Evolutionary conservation across 2,329 filamentous ascomycete genomes (phyloP).

Genomic region (Plectosphaerella cucumerina): DNA sequence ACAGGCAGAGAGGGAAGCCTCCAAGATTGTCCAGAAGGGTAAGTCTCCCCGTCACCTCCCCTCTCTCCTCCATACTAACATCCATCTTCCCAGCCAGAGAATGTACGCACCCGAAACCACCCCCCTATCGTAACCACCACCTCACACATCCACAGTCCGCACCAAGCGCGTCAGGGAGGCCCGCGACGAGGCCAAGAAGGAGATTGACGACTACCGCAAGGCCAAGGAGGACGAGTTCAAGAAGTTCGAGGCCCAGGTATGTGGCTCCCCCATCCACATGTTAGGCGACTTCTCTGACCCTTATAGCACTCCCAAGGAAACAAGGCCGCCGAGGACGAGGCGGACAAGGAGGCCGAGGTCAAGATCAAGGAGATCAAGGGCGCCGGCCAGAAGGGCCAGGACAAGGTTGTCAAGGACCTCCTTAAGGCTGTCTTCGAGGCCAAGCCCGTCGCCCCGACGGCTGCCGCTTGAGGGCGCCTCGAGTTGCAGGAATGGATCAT

Average conservation of each 20-base stretch:
- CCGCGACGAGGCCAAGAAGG: constrained; percentile 92
- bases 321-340: constrained; percentile 69
- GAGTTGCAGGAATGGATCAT: neutral
- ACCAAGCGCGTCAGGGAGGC: constrained; percentile 98
- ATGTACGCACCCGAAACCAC: constrained; percentile 56
- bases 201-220: constrained; percentile 88
- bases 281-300: neutral
- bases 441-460: constrained; percentile 57
- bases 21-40: constrained; percentile 99
- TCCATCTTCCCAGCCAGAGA: constrained; percentile 64
- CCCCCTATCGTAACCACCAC: constrained; percentile 7
- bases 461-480: constrained; percentile 6
- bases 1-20: constrained; percentile 94
- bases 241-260: constrained; percentile 75
- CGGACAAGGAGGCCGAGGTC: constrained; percentile 73
- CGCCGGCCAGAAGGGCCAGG: constrained; percentile 74
- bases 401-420: constrained; percentile 76
- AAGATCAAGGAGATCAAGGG: constrained; percentile 80
- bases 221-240: constrained; percentile 93
- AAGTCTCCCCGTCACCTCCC: constrained; percentile 19
- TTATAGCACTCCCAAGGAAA: constrained; percentile 89
- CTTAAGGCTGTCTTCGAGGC: constrained; percentile 82
- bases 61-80: neutral
- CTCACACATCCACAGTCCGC: constrained; percentile 42
- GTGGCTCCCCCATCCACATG: constrained; percentile 2